Evolutionary conservation across 2,329 filamentous ascomycete species (phyloP).

Genomic region (Stachybotrys chlorohalonatus): DNA sequence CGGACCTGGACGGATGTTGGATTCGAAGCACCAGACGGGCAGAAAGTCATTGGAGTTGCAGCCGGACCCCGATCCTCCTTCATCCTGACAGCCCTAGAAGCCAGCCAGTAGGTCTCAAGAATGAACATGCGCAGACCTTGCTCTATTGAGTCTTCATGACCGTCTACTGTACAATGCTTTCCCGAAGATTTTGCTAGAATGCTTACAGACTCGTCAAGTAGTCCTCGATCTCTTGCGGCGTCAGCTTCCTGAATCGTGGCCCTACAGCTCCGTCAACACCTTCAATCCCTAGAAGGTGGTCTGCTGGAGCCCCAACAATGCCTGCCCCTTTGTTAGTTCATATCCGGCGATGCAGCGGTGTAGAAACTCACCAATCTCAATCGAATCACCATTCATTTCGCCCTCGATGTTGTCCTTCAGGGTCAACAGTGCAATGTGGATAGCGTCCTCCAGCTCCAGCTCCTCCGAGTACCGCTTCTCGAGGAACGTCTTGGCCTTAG

Average conservation of each 20-base stretch:
- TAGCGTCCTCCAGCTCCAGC: conserved; percentile 92
- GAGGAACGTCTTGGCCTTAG: conserved; percentile 96
- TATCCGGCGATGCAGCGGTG: background rate
- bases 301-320: conserved; percentile 88
- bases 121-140: background rate
- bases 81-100: conserved; percentile 25
- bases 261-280: conserved; percentile 78
- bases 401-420: conserved; percentile 99
- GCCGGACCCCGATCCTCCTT: conserved; percentile 43
- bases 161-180: conserved; percentile 36
- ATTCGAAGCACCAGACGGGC: conserved; percentile 14
- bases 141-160: conserved; percentile 29
- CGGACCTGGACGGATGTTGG: conserved; percentile 27
- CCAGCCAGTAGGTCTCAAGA: conserved; percentile 6
- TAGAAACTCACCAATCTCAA: conserved; percentile 74
- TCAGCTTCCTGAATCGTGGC: conserved; percentile 88
- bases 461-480: conserved; percentile 99
- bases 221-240: conserved; percentile 96
- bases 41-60: conserved; percentile 29
- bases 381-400: conserved; percentile 97
- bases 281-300: conserved; percentile 86
- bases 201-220: conserved; percentile 94
- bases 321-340: conserved; percentile 40
- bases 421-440: conserved; percentile 94
- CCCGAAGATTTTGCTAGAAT: conserved; percentile 9